Evolutionary conservation across 106 monocot genomes (phyloP), one percentile per base, ranked within the genome.

Genomic region (Agapanthus africanus): DNA sequence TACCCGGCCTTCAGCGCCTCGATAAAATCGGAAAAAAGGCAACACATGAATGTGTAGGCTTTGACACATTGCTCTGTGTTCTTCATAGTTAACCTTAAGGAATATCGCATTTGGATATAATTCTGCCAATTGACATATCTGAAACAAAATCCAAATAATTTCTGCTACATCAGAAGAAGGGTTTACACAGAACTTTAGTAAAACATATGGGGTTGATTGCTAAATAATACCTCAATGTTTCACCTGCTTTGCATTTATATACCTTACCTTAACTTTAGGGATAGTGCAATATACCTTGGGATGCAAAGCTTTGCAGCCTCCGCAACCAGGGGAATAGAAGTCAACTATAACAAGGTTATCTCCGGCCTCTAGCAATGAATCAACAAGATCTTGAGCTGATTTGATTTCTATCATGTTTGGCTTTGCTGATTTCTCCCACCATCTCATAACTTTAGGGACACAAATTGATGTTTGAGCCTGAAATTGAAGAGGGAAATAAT

Each of bases 21-120:
- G 83, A 57, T 90, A 95, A 70, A 95, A 91, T 37, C 90, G 83
- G 41, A 95, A 95, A 77, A 95, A 95, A 35, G 94, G 94, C 9
- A 95, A 88, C 37, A 95, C 94, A 75, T 88, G 94, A 39, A 95
- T 81, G 56, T 79, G 77, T 60, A 94, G 76, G 78, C 83, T 85
- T 40, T 90, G 81, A 30, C 94, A 90, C 94, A 94, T 87, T 50
- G 94, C 83, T 40, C 79, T 87, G 80, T 90, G 87, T 67, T 87
- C 78, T 52, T 94, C 90, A 31, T 94, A 83, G 76, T 94, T 90
- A 2, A 94, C 77, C 77, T 85, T 82, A 34, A 94, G 79, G 76
- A 94, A 90, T 7, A 70, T 28, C 11, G 81, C 79, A 64, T 91
- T 77, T 4, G 94, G 87, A 34, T 91, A 88, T 72, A 46, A 44